Evolutionary conservation across 1,139 yeast species (phyloP), one percentile per base, ranked within the genome.

Genomic region (Magnusiomyces paraingens): DNA sequence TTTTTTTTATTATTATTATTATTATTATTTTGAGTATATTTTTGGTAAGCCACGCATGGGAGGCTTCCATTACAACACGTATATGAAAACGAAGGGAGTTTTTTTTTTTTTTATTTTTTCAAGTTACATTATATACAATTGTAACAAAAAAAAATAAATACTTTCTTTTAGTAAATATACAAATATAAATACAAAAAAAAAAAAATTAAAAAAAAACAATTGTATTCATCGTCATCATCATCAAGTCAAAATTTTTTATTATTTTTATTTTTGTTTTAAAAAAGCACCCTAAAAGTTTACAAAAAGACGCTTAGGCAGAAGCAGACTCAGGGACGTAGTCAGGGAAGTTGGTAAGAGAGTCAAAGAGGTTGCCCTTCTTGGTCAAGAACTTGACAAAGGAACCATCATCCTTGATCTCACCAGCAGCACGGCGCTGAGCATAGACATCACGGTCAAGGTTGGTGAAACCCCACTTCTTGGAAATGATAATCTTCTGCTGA

Each of bases 391-490:
- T 93, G 73, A 93, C 98, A 80, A 86, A 93, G 75, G 98, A 95
- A 86, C 99, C 99, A 71, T 93, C 99, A 71, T 91, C 98, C 82
- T 87, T 88, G 73, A 93, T 95, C 82, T 91, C 96, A 81, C 96
- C 96, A 73, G 89, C 86, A 76, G 85, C 85, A 81, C 93, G 90
- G 81, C 86, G 88, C 73, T 82, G 84, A 73, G 90, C 81, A 84
- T 93, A 93, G 73, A 93, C 97, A 61, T 82, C 96, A 82, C 99
- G 88, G 94, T 91, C 83, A 74, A 93, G 86, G 78, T 88, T 88
- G 79, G 99, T 93, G 97, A 93, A 93, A 81, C 99, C 99, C 99
- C 99, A 93, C 82, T 94, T 94, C 95, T 93, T 93, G 67, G 99
- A 93, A 78, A 93, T 80, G 72, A 93, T 93, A 75, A 93, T 93